phyloP scores from a whole-genome alignment of 129 eudicot genomes.

The Pittosporum tobira region DNA sequence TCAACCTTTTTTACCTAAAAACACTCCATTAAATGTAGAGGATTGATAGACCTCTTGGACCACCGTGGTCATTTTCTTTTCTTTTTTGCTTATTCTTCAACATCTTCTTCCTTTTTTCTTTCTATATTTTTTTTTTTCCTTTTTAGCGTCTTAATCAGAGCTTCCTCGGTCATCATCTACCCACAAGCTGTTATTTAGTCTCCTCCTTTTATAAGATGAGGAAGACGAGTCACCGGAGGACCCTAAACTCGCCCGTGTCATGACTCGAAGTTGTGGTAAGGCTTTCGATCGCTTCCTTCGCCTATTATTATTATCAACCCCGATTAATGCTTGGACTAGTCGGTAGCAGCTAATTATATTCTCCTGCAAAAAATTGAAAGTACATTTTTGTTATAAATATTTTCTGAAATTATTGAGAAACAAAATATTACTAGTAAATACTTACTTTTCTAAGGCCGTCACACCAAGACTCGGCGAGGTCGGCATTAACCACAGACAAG shows the following conservation, averaged over 20 bases:
- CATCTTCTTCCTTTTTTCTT: slow-evolving; percentile 6
- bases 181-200: slow-evolving; percentile 57
- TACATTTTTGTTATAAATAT: neutral
- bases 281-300: slow-evolving; percentile 38
- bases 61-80: slow-evolving; percentile 16
- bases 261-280: slow-evolving; percentile 59
- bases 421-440: no score
- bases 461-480: slow-evolving; percentile 83
- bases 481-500: slow-evolving; percentile 62
- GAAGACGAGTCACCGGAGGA: slow-evolving; percentile 54
- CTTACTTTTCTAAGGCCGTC: slow-evolving; percentile 78
- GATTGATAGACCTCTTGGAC: slow-evolving; percentile 34
- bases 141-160: slow-evolving; percentile 26
- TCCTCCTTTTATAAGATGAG: slow-evolving; percentile 58
- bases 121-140: neutral
- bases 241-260: slow-evolving; percentile 37
- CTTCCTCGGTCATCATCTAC: slow-evolving; percentile 58
- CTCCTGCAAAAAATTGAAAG: slow-evolving; percentile 38
- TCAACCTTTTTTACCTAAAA: slow-evolving; percentile 21
- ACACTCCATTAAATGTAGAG: slow-evolving; percentile 59
- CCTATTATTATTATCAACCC: slow-evolving; percentile 16
- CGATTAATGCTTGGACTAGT: slow-evolving; percentile 41
- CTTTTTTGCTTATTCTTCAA: neutral
- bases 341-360: slow-evolving; percentile 47
- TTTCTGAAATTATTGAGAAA: neutral